Base-by-base conservation (phyloP, 148 eudicot genomes). In the Camellia granthamiana region DNA sequence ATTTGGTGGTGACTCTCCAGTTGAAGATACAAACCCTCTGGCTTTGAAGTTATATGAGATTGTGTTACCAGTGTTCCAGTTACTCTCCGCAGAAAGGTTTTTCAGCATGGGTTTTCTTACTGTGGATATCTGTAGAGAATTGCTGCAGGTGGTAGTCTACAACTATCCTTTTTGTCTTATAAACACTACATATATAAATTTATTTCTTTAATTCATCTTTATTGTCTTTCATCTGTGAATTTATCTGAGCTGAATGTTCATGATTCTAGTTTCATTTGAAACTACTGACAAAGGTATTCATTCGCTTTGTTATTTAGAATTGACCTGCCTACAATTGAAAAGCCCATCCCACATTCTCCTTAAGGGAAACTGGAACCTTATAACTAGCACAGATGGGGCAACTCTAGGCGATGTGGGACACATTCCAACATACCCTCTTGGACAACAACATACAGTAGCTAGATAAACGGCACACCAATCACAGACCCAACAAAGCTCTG, bases 31-130 rank as follows among this genome's bases (percentile, higher is more conserved):
- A 80, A 83, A 80, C 78, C 77, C 90, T 58, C 74, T 76, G 60
- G 79, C 84, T 77, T 82, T 87, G 80, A 87, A 91, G 84, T 76
- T 86, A 46, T 84, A 83, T 76, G 97, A 91, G 73, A 86, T 92
- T 83, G 91, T 90, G 79, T 85, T 92, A 77, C 92, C 98, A 54
- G 92, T 96, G 63, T 88, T 93, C 83, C 90, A 89, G 81, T 92
- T 89, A 75, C 86, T 96, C 74, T 92, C 90, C 66, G 83, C 91
- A 14, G 83, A 84, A 79, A 87, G 87, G 79, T 96, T 96, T 80
- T 93, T 96, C 85, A 74, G 75, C 74, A 81, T 72, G 69, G 92
- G 91, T 19, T 96, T 89, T 83, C 91, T 92, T 84, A 90, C 92
- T 18, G 70, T 86, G 74, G 94, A 93, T 80, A 76, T 85, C 67